These are phyloP conservation scores for Astragalus glycyphyllos DNA, from an alignment of 306 rosid species.

Conservation along the genomic window DNA sequence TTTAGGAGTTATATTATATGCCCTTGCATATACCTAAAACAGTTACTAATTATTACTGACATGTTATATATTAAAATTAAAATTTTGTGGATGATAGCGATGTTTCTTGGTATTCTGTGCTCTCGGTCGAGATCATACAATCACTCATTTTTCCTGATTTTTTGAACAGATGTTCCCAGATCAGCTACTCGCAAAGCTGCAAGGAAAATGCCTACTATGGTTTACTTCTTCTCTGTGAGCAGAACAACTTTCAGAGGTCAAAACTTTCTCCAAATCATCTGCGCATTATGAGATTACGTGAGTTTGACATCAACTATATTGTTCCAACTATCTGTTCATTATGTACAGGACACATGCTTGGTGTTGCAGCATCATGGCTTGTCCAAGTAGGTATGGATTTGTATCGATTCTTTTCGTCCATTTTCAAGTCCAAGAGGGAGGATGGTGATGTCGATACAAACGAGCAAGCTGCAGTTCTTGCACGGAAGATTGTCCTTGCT, in stretches of 20 bases:
- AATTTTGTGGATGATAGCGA: neutral
- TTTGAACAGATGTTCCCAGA: slow-evolving; percentile 68
- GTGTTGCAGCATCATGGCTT: slow-evolving; percentile 90
- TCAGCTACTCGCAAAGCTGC: slow-evolving; percentile 86
- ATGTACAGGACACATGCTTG: slow-evolving; percentile 80
- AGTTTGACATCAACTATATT: slow-evolving; percentile 39
- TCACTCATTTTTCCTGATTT: slow-evolving; percentile 18
- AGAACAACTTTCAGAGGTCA: slow-evolving; percentile 83
- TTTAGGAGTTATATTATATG: slow-evolving; percentile 20
- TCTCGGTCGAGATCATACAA: slow-evolving; percentile 16
- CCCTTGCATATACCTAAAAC: slow-evolving; percentile 24
- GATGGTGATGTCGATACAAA: slow-evolving; percentile 44
- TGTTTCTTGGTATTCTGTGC: slow-evolving; percentile 2
- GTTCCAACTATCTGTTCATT: slow-evolving; percentile 28
- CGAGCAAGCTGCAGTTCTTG: slow-evolving; percentile 54
- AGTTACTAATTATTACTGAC: neutral
- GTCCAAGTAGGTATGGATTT: slow-evolving; percentile 79
- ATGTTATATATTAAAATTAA: slow-evolving; percentile 26
- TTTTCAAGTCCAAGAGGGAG: slow-evolving; percentile 47
- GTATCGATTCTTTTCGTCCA: slow-evolving; percentile 50
- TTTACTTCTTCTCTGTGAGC: slow-evolving; percentile 68
- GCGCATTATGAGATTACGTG: slow-evolving; percentile 8
- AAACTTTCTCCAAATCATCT: slow-evolving; percentile 5
- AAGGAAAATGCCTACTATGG: slow-evolving; percentile 63
- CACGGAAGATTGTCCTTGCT: slow-evolving; percentile 55